Percentiles rank a stretch among this genome's conserved stretches.
phyloP scores from a whole-genome alignment of 202 grass and related monocot species.

The Zizania palustris region DNA sequence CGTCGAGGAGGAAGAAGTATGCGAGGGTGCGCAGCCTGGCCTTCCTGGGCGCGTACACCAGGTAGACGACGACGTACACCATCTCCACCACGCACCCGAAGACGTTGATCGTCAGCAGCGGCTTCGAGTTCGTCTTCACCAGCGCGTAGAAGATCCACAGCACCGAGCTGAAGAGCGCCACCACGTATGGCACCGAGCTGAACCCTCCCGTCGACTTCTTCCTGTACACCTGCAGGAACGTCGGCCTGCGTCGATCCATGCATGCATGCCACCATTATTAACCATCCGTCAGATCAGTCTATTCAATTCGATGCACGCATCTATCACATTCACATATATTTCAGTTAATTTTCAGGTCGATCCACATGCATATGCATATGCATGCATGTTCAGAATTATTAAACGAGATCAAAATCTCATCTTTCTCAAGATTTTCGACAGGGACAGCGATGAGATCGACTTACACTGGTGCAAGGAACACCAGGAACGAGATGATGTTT shows the following conservation, averaged over 20 bases:
- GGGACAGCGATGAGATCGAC: neutral
- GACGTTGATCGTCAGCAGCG: conserved; percentile 80
- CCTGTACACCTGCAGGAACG: conserved; percentile 64
- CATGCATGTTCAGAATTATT: too few species aligned
- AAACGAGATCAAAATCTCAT: neutral
- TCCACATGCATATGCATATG: too few species aligned
- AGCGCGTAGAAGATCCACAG: conserved; percentile 91
- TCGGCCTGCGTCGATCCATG: conserved; percentile 46
- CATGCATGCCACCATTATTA: too few species aligned
- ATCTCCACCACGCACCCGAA: conserved; percentile 69
- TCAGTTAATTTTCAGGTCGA: too few species aligned
- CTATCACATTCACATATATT: neutral
- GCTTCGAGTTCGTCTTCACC: conserved; percentile 59
- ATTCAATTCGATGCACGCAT: neutral
- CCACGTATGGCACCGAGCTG: conserved; percentile 88
- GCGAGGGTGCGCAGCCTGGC: conserved; percentile 51
- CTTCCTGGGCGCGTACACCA: conserved; percentile 54
- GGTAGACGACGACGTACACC: conserved; percentile 66
- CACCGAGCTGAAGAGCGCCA: conserved; percentile 83
- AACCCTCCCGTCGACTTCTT: conserved; percentile 79
- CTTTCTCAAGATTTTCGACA: neutral
- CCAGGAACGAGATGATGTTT: conserved; percentile 85
- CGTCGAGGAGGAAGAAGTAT: conserved; percentile 70
- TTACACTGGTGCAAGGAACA: conserved; percentile 85
- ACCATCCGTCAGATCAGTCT: neutral